Evolutionary conservation across 2,329 filamentous ascomycete species (phyloP), one percentile per base, ranked within the genome.

Genomic region (Ophiocordyceps polyrhachis-furcata): DNA sequence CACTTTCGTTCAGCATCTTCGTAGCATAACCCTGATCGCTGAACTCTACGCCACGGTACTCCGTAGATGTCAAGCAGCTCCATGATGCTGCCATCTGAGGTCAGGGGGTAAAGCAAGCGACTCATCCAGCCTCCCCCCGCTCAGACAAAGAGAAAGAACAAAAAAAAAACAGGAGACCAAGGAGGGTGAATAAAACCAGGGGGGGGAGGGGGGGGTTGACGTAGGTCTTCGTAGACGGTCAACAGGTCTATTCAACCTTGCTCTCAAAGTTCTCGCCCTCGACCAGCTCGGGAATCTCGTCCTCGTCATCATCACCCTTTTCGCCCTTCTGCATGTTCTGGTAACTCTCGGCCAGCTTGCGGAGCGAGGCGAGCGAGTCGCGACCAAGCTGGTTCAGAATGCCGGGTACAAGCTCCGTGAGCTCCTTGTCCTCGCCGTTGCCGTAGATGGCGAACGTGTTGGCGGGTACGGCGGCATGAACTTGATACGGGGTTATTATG

Each of bases 361-460:
- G 85, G 61, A 98, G 85, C 51, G 87, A 94, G 49, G 91, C 91
- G 49, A 98, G 83, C 52, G 86, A 94, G 74, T 98, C 91, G 60
- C 91, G 91, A 60, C 91, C 91, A 52, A 98, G 86, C 75, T 98
- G 91, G 82, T 96, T 98, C 52, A 98, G 84, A 70, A 98, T 98
- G 53, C 91, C 91, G 59, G 91, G 91, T 54, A 98, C 91, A 58
- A 98, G 87, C 74, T 98, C 91, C 51, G 91, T 98, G 55, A 98
- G 84, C 74, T 98, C 91, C 79, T 98, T 98, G 72, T 98, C 91
- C 73, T 98, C 91, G 54, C 89, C 91, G 66, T 86, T 81, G 58
- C 91, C 91, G 75, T 96, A 98, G 74, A 98, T 93, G 70, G 91
- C 91, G 68, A 96, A 98, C 66, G 91, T 98, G 81, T 98, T 98